Base-by-base conservation (phyloP, 805 yeast genomes). In the Wickerhamiella kurtzmanii region DNA sequence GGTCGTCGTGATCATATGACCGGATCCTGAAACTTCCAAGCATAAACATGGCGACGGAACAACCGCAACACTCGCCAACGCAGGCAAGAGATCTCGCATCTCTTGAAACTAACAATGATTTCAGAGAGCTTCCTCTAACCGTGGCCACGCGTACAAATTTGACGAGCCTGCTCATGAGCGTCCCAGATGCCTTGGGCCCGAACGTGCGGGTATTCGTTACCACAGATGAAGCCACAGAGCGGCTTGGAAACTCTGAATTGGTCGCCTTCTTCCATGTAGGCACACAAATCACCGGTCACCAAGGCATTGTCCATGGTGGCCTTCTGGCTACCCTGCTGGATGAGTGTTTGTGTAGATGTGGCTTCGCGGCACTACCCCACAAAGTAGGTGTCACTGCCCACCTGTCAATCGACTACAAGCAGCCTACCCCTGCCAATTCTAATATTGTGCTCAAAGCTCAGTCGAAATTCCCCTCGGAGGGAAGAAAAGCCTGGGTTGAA, bases 361-460 rank as follows among this genome's bases (percentile, higher is more conserved):
- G 96, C 15, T 89, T 87, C 60, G 77, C 85, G 2, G 66, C 73
- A 22, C 67, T 89, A 11, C 97, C 97, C 1, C 76, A 79, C 48
- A 74, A 77, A 47, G 71, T 81, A 44, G 98, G 97, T 13, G 95
- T 92, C 20, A 89, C 98, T 0, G 98, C 95, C 0, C 73, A 71
- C 44, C 67, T 89, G 39, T 64, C 73, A 2, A 68, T 89, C 6
- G 70, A 81, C 45, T 89, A 85, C 62, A 48, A 53, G 41, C 59
- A 60, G 17, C 82, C 80, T 37, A 76, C 77, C 0, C 71, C 70
- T 2, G 80, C 87, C 0, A 74, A 77, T 49, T 68, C 79, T 19
- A 76, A 79, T 8, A 75, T 87, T 2, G 68, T 85, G 13, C 63
- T 92, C 43, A 69, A 69, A 39, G 94, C 94, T 0, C 68, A 73